Percentiles rank a stretch among this genome's conserved stretches.
These are phyloP conservation scores for Aegle marmelos DNA, from an alignment of 345 rosid species.

Conservation along the genomic window DNA sequence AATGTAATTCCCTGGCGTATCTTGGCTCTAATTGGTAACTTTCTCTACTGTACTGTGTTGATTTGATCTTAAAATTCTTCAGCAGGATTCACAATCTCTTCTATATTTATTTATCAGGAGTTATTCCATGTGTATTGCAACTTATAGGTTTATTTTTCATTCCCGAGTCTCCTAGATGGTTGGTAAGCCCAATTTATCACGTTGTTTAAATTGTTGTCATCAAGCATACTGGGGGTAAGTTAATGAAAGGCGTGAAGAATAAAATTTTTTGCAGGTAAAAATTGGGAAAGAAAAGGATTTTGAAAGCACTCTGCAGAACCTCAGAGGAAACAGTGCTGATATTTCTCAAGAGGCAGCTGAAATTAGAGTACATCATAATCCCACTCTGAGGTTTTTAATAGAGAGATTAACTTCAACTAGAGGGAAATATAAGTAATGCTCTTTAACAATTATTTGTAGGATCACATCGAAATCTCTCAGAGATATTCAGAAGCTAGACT, in stretches of 20 bases:
- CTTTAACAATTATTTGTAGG: slow-evolving; percentile 13
- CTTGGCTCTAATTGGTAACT: slow-evolving; percentile 33
- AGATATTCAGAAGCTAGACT: slow-evolving; percentile 24
- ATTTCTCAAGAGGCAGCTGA: slow-evolving; percentile 52
- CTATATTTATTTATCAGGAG: slow-evolving; percentile 17
- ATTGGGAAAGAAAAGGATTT: slow-evolving; percentile 41
- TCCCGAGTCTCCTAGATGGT: slow-evolving; percentile 61
- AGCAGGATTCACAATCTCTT: background rate
- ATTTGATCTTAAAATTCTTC: background rate
- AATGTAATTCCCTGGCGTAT: slow-evolving; percentile 35
- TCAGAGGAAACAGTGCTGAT: slow-evolving; percentile 50
- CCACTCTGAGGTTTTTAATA: background rate
- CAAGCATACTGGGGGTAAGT: no score
- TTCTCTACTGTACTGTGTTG: background rate
- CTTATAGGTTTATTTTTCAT: slow-evolving; percentile 30
- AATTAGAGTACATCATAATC: slow-evolving; percentile 36
- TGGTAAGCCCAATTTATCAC: slow-evolving; percentile 31
- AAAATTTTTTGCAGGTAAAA: slow-evolving; percentile 33
- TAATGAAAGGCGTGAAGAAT: background rate
- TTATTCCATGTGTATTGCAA: slow-evolving; percentile 33
- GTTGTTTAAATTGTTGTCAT: no score
- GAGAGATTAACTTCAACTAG: background rate
- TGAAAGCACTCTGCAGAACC: slow-evolving; percentile 40
- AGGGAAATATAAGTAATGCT: background rate
- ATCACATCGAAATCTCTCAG: slow-evolving; percentile 24